Evolutionary conservation across 805 yeast genomes (phyloP).

Genomic region (Sugiyamaella mastotermitis): DNA sequence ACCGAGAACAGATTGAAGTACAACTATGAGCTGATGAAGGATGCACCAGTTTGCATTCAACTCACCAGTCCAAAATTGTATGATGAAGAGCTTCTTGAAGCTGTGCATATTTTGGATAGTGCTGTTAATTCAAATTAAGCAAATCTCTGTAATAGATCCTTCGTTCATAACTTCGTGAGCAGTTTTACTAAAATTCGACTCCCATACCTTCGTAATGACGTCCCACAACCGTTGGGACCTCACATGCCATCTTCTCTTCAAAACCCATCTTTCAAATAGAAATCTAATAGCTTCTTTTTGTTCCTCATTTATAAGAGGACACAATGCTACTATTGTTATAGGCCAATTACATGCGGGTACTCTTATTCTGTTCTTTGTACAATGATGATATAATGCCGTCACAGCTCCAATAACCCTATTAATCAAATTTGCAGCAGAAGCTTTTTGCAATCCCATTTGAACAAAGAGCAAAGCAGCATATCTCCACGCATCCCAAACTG

Average conservation of each 20-base stretch:
- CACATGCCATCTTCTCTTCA: too few relatives aligned
- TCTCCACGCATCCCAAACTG: conserved; percentile 8
- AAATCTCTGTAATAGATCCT: background rate
- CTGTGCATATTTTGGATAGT: background rate
- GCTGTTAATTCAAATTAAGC: background rate
- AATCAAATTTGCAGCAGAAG: too few relatives aligned
- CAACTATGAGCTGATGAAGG: background rate
- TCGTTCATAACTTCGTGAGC: background rate
- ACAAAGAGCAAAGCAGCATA: too few relatives aligned
- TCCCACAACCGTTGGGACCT: background rate
- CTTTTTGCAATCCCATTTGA: too few relatives aligned
- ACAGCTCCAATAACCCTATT: too few relatives aligned
- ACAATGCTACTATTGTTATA: too few relatives aligned
- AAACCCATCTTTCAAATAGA: too few relatives aligned
- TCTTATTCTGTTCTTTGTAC: too few relatives aligned
- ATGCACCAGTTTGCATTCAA: conserved; percentile 1
- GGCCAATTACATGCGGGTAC: too few relatives aligned
- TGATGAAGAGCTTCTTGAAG: background rate
- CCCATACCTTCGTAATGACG: background rate
- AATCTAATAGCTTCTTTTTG: too few relatives aligned
- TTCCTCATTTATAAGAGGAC: too few relatives aligned
- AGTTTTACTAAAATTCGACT: background rate
- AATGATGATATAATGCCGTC: too few relatives aligned
- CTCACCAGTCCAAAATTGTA: background rate
- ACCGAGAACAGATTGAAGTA: background rate